These are phyloP conservation scores for Lachnellula occidentalis DNA, from an alignment of 2,329 filamentous ascomycete genomes.

Conservation along the genomic window DNA sequence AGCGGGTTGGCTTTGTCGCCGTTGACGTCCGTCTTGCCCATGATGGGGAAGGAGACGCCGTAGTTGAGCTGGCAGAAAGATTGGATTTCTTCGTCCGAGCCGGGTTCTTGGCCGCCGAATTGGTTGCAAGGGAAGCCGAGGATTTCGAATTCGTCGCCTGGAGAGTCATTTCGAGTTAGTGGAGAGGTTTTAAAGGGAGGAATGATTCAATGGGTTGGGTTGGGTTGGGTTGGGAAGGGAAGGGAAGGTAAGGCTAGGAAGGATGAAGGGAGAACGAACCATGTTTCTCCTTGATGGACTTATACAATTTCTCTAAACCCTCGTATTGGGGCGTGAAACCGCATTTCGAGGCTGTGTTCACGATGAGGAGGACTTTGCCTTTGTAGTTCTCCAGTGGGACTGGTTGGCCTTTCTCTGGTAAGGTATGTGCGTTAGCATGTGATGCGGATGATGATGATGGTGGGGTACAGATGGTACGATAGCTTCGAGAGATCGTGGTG, in stretches of 20 bases:
- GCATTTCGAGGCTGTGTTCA: conserved; percentile 98
- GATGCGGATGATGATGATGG: neutral
- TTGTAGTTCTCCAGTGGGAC: conserved; percentile 67
- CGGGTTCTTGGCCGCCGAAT: conserved; percentile 83
- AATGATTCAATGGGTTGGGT: neutral
- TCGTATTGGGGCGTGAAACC: conserved; percentile 96
- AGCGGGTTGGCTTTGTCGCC: conserved; percentile 74
- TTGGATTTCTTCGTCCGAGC: conserved; percentile 71
- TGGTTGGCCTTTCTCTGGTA: conserved; percentile 66
- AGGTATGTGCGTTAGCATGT: conserved; percentile 6
- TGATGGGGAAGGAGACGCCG: conserved; percentile 24
- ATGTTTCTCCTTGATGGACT: conserved; percentile 62
- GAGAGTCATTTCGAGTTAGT: neutral
- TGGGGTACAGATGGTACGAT: conserved; percentile 3
- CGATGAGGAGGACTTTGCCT: conserved; percentile 89
- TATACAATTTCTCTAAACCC: conserved; percentile 86
- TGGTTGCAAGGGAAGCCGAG: conserved; percentile 99
- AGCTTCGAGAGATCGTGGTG: neutral
- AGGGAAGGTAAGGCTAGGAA: too few relatives aligned
- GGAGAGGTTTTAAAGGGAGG: conserved; percentile 13
- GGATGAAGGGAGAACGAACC: conserved; percentile 1
- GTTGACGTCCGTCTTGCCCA: conserved; percentile 93
- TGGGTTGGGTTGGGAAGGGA: conserved; percentile 1
- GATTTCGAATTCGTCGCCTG: conserved; percentile 64
- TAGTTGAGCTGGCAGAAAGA: conserved; percentile 90